Evolutionary conservation across 2,329 filamentous ascomycete species (phyloP).

Genomic region (Claviceps capensis): DNA sequence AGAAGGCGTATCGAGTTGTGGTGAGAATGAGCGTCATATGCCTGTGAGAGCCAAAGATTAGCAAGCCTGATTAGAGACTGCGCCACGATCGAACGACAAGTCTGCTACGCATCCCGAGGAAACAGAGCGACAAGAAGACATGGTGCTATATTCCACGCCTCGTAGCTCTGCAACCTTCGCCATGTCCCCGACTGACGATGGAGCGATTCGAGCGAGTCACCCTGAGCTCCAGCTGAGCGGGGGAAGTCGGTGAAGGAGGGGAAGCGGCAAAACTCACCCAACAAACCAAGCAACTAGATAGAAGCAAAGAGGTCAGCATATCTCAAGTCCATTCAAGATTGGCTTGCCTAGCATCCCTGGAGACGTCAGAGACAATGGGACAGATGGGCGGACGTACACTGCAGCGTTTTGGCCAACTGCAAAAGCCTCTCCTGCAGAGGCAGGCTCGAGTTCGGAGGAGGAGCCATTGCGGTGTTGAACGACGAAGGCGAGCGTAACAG

Average conservation of each 20-base stretch:
- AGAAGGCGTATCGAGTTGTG: conserved; percentile 70
- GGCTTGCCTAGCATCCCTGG: background rate
- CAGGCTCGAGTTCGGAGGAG: conserved; percentile 55
- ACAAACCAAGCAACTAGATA: conserved; percentile 62
- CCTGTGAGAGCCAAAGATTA: conserved; percentile 30
- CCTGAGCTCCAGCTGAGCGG: background rate
- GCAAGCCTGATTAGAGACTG: background rate
- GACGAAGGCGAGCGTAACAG: background rate
- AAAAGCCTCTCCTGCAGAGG: conserved; percentile 64
- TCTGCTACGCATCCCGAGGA: background rate
- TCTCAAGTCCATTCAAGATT: background rate
- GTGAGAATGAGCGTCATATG: conserved; percentile 77
- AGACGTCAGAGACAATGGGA: background rate
- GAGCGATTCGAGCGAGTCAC: background rate
- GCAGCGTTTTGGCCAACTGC: conserved; percentile 73
- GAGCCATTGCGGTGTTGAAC: conserved; percentile 25
- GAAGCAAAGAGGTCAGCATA: conserved; percentile 20
- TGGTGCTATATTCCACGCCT: background rate
- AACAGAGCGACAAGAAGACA: background rate
- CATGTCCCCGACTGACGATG: background rate
- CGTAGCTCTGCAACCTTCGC: background rate
- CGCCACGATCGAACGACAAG: background rate
- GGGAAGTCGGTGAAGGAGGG: conserved; percentile 6
- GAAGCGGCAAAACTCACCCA: conserved; percentile 46
- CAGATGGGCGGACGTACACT: conserved; percentile 50